A percentile compares a stretch with the other conserved stretches of the same genome.
These are phyloP conservation scores for Olyra latifolia DNA, from an alignment of 176 grass and related monocot genomes.

Conservation along the genomic window DNA sequence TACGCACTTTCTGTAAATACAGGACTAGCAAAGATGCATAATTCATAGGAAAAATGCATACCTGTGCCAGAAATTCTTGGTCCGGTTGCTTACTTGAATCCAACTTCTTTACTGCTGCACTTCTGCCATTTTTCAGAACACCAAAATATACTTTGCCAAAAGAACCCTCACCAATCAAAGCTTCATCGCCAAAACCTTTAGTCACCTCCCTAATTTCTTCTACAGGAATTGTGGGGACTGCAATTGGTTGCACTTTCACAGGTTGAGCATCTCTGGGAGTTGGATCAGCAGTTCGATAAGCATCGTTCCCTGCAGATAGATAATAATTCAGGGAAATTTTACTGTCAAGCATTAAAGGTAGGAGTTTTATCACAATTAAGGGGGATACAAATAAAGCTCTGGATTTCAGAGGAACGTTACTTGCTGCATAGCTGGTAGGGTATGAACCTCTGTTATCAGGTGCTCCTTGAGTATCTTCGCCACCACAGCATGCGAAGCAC, in stretches of 20 bases:
- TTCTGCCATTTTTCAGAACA: constrained; percentile 57
- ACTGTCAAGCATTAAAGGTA: neutral
- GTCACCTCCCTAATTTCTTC: constrained; percentile 76
- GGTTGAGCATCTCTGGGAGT: constrained; percentile 51
- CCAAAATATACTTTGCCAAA: constrained; percentile 72
- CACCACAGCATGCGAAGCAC: constrained; percentile 37
- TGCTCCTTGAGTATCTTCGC: constrained; percentile 29
- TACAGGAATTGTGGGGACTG: constrained; percentile 50
- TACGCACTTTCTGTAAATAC: neutral
- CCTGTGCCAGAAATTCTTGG: constrained; percentile 65
- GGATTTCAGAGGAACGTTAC: constrained; percentile 17
- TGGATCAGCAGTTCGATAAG: constrained; percentile 47
- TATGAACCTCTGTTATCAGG: constrained; percentile 39
- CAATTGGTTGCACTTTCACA: constrained; percentile 64
- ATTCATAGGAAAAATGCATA: constrained; percentile 10
- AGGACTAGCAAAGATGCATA: neutral
- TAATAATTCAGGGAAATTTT: neutral
- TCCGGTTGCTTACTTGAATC: constrained; percentile 75
- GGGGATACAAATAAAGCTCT: neutral
- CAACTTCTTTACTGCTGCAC: constrained; percentile 55
- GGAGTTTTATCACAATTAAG: neutral
- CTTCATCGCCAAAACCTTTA: constrained; percentile 62
- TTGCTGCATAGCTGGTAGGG: constrained; percentile 28
- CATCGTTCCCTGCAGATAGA: constrained; percentile 41
- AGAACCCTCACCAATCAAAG: constrained; percentile 72